These are phyloP conservation scores for Phytophthora uliginosa DNA, from an alignment of 352 stramenopile species.

Conservation along the genomic window DNA sequence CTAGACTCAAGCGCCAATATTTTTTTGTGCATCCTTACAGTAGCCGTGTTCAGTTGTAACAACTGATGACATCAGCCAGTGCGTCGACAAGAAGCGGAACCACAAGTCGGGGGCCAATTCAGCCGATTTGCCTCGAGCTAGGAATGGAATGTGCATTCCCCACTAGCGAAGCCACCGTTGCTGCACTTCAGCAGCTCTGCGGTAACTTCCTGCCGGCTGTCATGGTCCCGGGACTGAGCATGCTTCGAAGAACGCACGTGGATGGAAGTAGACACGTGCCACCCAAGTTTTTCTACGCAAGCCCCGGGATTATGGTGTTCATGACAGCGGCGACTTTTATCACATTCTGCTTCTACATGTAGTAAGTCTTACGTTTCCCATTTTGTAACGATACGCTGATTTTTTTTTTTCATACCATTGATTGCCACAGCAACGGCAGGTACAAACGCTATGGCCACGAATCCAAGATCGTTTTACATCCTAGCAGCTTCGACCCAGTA, in stretches of 20 bases:
- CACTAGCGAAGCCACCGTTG: conserved; percentile 76
- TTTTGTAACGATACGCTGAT: not conserved
- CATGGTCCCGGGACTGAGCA: conserved; percentile 56
- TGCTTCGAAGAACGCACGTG: conserved; percentile 45
- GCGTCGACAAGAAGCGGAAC: conserved; percentile 63
- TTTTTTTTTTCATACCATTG: too few relatives aligned
- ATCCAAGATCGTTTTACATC: conserved; percentile 15
- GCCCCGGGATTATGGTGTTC: conserved; percentile 58
- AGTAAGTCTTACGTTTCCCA: conserved; percentile 39
- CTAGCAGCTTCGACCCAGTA: not conserved
- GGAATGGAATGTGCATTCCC: conserved; percentile 78
- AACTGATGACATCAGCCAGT: conserved; percentile 9
- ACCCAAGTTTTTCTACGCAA: conserved; percentile 53
- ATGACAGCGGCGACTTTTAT: conserved; percentile 51
- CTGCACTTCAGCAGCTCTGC: conserved; percentile 75
- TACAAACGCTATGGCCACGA: conserved; percentile 65
- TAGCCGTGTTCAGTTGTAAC: too few relatives aligned
- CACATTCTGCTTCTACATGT: conserved; percentile 67
- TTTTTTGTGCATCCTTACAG: too few relatives aligned
- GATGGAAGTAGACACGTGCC: conserved; percentile 43
- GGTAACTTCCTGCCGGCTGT: conserved; percentile 76
- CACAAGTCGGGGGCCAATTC: conserved; percentile 69
- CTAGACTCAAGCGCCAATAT: not conserved
- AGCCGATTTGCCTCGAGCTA: conserved; percentile 70
- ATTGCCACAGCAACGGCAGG: conserved; percentile 49